These are phyloP conservation scores for Sugiyamaella sp. DNA, from an alignment of 1,139 yeast species.

Conservation along the genomic window DNA sequence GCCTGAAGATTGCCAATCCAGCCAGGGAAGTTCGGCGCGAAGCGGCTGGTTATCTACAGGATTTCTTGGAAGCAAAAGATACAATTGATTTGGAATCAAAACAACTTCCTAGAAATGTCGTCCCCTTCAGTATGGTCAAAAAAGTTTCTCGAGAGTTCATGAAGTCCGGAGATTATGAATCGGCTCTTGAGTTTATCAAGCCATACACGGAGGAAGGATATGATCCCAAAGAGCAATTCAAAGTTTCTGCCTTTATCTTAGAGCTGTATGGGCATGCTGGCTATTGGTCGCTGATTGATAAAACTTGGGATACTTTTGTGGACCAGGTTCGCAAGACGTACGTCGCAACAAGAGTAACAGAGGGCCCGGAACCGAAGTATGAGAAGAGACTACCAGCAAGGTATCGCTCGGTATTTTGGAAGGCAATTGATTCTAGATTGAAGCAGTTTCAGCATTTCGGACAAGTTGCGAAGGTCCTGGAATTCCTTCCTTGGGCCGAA, in stretches of 20 bases:
- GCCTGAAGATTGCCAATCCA: conserved; percentile 19
- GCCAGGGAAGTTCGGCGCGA: conserved; percentile 18
- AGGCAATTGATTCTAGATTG: conserved; percentile 40
- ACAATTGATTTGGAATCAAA: conserved; percentile 34
- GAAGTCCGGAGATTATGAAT: conserved; percentile 18
- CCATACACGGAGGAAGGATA: conserved; percentile 21
- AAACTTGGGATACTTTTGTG: conserved; percentile 23
- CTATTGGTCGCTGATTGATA: conserved; percentile 24
- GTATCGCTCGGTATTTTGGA: conserved; percentile 30
- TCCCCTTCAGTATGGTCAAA: conserved; percentile 34
- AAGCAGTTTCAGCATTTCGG: conserved; percentile 35
- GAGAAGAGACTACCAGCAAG: conserved; percentile 26
- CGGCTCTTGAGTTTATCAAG: conserved; percentile 24
- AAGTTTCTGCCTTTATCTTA: conserved; percentile 20
- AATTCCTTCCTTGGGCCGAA: conserved; percentile 39
- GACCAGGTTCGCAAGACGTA: conserved; percentile 14
- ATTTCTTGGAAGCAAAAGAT: conserved; percentile 24
- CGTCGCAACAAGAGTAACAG: conserved; percentile 13
- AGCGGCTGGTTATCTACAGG: conserved; percentile 24
- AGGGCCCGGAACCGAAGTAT: conserved; percentile 2
- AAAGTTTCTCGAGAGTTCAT: conserved; percentile 24
- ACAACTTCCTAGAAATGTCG: conserved; percentile 31
- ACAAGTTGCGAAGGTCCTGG: conserved; percentile 36
- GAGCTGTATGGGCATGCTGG: conserved; percentile 24
- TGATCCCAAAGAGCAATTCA: conserved; percentile 15